Base-by-base conservation (phyloP, 495 filamentous ascomycete species). In the Rhizodiscina lignyota region DNA sequence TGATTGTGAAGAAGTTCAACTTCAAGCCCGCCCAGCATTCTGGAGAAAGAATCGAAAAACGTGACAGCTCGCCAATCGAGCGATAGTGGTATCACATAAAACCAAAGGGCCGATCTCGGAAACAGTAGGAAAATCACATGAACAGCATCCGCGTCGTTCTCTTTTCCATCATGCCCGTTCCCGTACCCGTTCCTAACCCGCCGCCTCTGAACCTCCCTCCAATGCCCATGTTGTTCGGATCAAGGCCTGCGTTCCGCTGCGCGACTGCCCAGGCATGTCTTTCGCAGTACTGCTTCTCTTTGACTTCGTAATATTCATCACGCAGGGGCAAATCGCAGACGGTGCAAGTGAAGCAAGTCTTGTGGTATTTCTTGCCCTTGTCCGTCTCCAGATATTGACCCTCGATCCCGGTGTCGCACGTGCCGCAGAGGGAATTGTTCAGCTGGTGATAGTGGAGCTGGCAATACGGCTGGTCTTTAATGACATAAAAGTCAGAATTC, bases 331-430 rank as follows among this genome's bases (percentile, higher is more conserved):
- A 41, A 17, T 54, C 49, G 34, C 64, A 67, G 18, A 56, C 47
- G 35, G 66, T 66, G 53, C 89, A 96, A 36, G 70, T 77, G 53
- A 97, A 79, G 51, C 89, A 97, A 12, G 67, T 57, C 0, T 82
- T 73, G 55, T 97, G 89, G 56, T 87, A 91, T 50, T 92, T 92
- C 36, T 68, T 69, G 30, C 68, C 56, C 29, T 67, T 58, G 28
- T 79, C 74, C 10, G 85, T 92, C 49, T 93, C 85, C n/a, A 96
- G 67, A 48, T 91, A 97, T 42, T 87, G 73, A 2, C 89, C 89
- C 50, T 97, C 89, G 46, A 97, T 96, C 8, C 89, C 89, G 12
- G 55, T 56, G 46, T 81, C 69, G 51, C 89, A 97, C 24, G 66
- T 67, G 1, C 66, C 65, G 50, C 89, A 97, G 0, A 94, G 53